Evolutionary conservation across 2,329 filamentous ascomycete genomes (phyloP).

Genomic region (Nemania serpens): DNA sequence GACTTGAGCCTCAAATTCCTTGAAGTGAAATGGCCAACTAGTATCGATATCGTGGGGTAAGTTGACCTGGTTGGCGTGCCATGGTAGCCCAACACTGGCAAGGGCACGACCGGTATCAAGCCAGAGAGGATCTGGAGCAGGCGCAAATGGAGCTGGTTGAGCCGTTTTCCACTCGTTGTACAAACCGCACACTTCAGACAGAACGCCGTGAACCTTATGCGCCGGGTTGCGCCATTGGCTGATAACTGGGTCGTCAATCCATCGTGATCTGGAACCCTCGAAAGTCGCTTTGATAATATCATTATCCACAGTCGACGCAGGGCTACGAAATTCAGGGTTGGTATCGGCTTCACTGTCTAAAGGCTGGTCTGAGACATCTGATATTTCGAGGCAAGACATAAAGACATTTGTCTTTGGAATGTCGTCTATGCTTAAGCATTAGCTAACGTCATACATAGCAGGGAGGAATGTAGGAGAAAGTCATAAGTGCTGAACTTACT

Average conservation of each 20-base stretch:
- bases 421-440: background rate
- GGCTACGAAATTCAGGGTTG: background rate
- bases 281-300: conserved; percentile 3
- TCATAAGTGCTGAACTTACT: background rate
- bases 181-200: conserved; percentile 8
- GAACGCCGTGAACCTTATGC: conserved; percentile 11
- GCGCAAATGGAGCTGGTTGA: conserved; percentile 3
- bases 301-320: background rate
- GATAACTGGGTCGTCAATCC: conserved; percentile 20
- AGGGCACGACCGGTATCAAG: conserved; percentile 8
- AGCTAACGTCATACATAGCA: background rate
- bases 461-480: background rate
- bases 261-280: conserved; percentile 13
- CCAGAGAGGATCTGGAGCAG: conserved; percentile 8
- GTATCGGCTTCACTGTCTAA: background rate
- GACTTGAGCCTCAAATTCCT: conserved; percentile 14
- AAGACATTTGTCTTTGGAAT: background rate
- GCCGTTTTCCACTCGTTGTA: conserved; percentile 9
- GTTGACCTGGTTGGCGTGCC: conserved; percentile 26
- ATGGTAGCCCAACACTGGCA: conserved; percentile 19
- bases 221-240: conserved; percentile 18
- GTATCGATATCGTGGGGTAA: conserved; percentile 22
- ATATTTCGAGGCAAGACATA: too few species aligned
- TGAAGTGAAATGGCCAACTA: conserved; percentile 26
- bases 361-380: background rate